A percentile compares a stretch with the other conserved stretches of the same genome.
These are phyloP conservation scores for Vachellia collinsii DNA, from an alignment of 306 rosid species.

Conservation along the genomic window DNA sequence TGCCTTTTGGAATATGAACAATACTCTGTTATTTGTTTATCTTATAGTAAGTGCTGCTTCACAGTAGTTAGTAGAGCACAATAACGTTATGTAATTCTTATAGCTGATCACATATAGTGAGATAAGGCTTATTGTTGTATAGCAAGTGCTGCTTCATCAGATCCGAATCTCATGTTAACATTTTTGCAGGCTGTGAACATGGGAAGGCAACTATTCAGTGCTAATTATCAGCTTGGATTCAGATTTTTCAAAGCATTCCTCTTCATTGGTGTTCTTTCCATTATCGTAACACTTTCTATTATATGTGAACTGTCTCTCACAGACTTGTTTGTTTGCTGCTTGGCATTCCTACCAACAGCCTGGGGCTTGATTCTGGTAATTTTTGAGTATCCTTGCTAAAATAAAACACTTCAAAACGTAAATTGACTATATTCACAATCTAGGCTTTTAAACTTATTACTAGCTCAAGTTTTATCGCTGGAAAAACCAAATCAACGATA, in stretches of 20 bases:
- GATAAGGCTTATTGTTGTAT: no score
- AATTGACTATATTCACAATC: neutral
- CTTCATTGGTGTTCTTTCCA: constrained; percentile 68
- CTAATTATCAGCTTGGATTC: constrained; percentile 77
- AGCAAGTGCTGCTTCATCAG: constrained; percentile 19
- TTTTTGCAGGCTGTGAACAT: constrained; percentile 78
- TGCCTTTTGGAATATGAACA: neutral
- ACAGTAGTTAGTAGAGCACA: no score
- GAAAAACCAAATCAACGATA: neutral
- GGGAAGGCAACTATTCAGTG: constrained; percentile 80
- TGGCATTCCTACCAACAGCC: constrained; percentile 93
- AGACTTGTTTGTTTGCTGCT: constrained; percentile 82
- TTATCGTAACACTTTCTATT: constrained; percentile 62
- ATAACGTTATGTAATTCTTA: no score
- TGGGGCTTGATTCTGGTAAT: constrained; percentile 92
- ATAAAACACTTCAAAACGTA: neutral
- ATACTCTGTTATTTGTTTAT: no score
- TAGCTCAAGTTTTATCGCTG: neutral
- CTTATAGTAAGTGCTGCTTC: no score
- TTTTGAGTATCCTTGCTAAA: constrained; percentile 36
- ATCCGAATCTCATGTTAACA: constrained; percentile 24
- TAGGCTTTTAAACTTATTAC: neutral
- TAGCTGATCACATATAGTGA: no score
- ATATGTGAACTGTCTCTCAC: constrained; percentile 69
- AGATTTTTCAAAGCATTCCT: constrained; percentile 82